Conservation (phyloP, 306 rosid genomes). For the Prunus kanzakura region DNA sequence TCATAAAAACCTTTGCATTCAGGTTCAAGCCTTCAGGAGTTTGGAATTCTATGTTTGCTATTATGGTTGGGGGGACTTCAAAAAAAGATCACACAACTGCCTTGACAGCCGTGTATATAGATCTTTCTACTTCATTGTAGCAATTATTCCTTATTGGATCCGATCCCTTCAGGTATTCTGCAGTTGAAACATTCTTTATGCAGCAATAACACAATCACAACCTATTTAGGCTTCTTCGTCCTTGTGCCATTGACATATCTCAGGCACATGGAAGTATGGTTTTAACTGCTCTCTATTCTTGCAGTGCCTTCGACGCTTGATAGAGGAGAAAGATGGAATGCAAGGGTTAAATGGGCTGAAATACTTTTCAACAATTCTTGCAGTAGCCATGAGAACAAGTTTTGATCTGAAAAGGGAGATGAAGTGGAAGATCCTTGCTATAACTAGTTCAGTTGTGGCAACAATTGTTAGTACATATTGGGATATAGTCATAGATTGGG, state of each 20-base stretch:
- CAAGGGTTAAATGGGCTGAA: slow-evolving; percentile 47
- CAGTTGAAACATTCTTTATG: neutral
- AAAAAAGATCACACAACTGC: slow-evolving; percentile 64
- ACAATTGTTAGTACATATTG: slow-evolving; percentile 45
- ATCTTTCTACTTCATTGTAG: slow-evolving; percentile 59
- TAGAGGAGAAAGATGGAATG: slow-evolving; percentile 45
- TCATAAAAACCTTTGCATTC: slow-evolving; percentile 4
- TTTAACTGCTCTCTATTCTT: slow-evolving; percentile 5
- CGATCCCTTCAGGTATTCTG: slow-evolving; percentile 66
- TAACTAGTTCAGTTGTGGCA: slow-evolving; percentile 37
- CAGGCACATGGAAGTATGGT: neutral
- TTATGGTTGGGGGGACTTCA: slow-evolving; percentile 66
- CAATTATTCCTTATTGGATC: slow-evolving; percentile 68
- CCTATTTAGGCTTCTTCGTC: neutral
- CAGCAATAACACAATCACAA: neutral
- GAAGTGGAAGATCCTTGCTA: slow-evolving; percentile 33
- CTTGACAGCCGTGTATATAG: slow-evolving; percentile 34
- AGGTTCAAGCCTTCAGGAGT: slow-evolving; percentile 84
- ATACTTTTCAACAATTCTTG: slow-evolving; percentile 42
- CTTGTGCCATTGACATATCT: neutral
- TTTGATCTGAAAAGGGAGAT: slow-evolving; percentile 27
- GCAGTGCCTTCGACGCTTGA: slow-evolving; percentile 51
- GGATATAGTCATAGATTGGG: slow-evolving; percentile 65
- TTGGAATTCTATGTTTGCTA: slow-evolving; percentile 75
- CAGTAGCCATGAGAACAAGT: slow-evolving; percentile 50